phyloP scores from a whole-genome alignment of 805 yeast genomes.

The Kodamaea hsintzibuensis region DNA sequence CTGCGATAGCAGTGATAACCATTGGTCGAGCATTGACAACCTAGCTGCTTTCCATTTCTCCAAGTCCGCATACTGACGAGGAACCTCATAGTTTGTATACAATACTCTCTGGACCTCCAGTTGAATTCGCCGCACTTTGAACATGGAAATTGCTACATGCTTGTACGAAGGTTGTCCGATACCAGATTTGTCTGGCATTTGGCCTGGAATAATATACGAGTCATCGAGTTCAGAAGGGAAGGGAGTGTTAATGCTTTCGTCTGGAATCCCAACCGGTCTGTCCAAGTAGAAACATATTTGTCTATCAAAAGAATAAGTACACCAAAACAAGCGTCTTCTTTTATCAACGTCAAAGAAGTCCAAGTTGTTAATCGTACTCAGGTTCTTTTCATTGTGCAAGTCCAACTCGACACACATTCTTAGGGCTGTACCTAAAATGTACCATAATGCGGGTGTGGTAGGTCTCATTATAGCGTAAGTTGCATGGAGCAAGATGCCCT shows the following conservation, averaged over 20 bases:
- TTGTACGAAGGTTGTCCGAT: constrained; percentile 61
- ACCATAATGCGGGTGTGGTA: constrained; percentile 91
- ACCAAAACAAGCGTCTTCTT: constrained; percentile 71
- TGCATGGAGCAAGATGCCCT: constrained; percentile 67
- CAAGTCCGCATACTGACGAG: constrained; percentile 55
- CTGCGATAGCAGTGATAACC: constrained; percentile 63
- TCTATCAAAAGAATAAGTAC: constrained; percentile 81
- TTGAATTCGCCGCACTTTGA: constrained; percentile 71
- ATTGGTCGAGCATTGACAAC: constrained; percentile 51
- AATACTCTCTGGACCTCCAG: constrained; percentile 72
- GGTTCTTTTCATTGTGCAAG: constrained; percentile 61
- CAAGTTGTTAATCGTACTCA: constrained; percentile 24
- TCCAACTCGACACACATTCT: constrained; percentile 84
- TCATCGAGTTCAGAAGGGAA: constrained; percentile 80
- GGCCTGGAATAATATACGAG: constrained; percentile 48
- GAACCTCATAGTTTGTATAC: constrained; percentile 71
- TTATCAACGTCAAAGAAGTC: constrained; percentile 65
- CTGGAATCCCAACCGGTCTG: constrained; percentile 87
- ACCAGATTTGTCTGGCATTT: constrained; percentile 32
- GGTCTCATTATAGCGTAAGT: constrained; percentile 85
- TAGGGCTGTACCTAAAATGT: constrained; percentile 75
- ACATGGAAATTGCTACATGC: constrained; percentile 63
- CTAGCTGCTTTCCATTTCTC: constrained; percentile 65
- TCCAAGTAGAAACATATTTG: constrained; percentile 86
- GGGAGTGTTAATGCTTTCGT: constrained; percentile 67